Percentiles rank a stretch among this genome's conserved stretches.
phyloP scores from a whole-genome alignment of 2,329 filamentous ascomycete species.

The Waltergamsia citrina region DNA sequence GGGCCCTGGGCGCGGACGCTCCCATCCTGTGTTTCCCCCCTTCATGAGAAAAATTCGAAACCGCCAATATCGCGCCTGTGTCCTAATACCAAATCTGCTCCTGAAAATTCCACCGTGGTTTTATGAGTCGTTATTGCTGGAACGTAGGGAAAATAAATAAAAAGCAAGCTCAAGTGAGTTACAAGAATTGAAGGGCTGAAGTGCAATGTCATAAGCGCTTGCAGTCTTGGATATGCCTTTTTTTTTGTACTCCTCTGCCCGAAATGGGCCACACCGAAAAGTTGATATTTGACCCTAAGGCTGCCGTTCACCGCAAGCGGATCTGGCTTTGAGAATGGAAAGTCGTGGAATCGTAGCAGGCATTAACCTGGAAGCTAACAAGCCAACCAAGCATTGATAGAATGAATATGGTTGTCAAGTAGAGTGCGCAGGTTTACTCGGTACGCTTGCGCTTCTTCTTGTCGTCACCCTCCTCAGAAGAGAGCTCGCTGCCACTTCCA shows the following conservation, averaged over 20 bases:
- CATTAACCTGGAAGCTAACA: slow-evolving; percentile 9
- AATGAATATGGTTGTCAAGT: not conserved
- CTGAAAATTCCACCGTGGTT: too few species aligned
- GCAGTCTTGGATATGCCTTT: not conserved
- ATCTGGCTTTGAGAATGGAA: slow-evolving; percentile 5
- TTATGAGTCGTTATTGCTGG: too few species aligned
- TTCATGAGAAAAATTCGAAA: too few species aligned
- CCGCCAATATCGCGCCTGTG: too few species aligned
- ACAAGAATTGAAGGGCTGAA: slow-evolving; percentile 1
- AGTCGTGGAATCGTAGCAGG: slow-evolving; percentile 17
- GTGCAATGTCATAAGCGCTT: slow-evolving; percentile 2
- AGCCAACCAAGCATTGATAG: not conserved
- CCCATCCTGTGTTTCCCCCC: not conserved
- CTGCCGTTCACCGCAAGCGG: slow-evolving; percentile 1
- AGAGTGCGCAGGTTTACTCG: slow-evolving; percentile 32
- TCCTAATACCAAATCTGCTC: too few species aligned
- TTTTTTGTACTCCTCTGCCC: slow-evolving; percentile 6
- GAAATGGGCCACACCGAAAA: not conserved
- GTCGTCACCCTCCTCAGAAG: slow-evolving; percentile 42
- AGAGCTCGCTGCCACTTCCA: slow-evolving; percentile 51
- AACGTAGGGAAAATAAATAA: not conserved
- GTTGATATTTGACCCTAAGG: slow-evolving; percentile 1
- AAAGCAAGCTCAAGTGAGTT: not conserved
- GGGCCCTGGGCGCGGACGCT: not conserved
- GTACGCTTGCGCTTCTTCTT: slow-evolving; percentile 67